phyloP scores from a whole-genome alignment of 139 green algal genomes.

The Eudorina sp. region DNA sequence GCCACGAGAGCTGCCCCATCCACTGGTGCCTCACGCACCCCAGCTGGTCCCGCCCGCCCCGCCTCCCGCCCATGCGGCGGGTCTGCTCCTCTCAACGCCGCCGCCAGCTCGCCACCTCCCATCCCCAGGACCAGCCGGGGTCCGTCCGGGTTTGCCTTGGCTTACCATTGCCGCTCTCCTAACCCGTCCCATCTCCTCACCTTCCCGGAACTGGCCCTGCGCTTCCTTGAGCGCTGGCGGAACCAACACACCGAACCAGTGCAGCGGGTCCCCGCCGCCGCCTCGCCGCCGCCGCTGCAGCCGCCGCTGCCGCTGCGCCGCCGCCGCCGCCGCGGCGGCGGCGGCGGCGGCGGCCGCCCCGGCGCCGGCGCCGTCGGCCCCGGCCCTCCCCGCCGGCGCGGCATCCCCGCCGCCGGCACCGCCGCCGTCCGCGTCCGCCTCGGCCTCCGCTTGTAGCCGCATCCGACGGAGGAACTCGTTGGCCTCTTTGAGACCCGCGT shows the following conservation, averaged over 20 bases:
- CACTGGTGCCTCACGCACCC: too few species aligned
- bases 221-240: slow-evolving; percentile 50
- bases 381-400: not conserved
- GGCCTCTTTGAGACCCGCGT: not conserved
- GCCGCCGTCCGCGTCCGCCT: not conserved
- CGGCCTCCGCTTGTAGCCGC: not conserved
- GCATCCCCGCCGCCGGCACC: not conserved
- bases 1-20: too few species aligned
- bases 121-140: too few species aligned
- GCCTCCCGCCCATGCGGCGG: too few species aligned
- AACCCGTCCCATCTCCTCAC: not conserved
- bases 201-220: slow-evolving; percentile 17
- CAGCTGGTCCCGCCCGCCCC: too few species aligned
- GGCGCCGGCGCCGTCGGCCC: not conserved
- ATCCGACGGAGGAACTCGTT: slow-evolving; percentile 12
- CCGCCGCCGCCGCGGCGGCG: not conserved
- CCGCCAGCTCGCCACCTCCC: too few species aligned
- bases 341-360: not conserved
- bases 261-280: slow-evolving; percentile 45
- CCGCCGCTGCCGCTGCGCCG: not conserved
- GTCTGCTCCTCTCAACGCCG: too few species aligned
- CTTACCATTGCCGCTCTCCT: too few species aligned
- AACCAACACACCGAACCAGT: slow-evolving; percentile 59
- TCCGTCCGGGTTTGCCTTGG: too few species aligned
- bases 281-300: not conserved